These are phyloP conservation scores for Schizochytrium sp. DNA, from an alignment of 108 stramenopile genomes.

Conservation along the genomic window DNA sequence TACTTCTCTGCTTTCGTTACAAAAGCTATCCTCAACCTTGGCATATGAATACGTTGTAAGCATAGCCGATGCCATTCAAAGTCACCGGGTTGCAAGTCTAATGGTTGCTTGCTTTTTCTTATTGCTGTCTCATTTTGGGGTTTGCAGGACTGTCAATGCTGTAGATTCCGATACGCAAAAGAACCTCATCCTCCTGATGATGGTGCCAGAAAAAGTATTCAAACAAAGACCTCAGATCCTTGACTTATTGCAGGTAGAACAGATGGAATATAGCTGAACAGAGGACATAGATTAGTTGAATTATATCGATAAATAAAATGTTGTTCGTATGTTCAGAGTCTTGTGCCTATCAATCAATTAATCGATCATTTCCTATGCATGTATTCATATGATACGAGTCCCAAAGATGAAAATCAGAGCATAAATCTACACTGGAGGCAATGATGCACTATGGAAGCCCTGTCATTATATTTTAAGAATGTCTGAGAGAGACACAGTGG, in stretches of 20 bases:
- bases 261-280: background rate
- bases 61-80: background rate
- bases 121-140: background rate
- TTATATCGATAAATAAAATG: too few species aligned
- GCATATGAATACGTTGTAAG: background rate
- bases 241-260: slow-evolving; percentile 24
- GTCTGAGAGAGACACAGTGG: too few species aligned
- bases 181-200: slow-evolving; percentile 49
- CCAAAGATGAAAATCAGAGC: too few species aligned
- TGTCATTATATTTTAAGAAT: too few species aligned
- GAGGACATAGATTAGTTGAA: background rate
- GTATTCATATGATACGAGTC: too few species aligned
- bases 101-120: background rate
- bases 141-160: background rate
- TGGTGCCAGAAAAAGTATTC: slow-evolving; percentile 50
- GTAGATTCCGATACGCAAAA: slow-evolving; percentile 48
- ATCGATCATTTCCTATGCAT: too few species aligned
- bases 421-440: too few species aligned
- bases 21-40: background rate
- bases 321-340: too few species aligned
- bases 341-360: too few species aligned
- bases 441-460: too few species aligned
- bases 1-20: background rate
- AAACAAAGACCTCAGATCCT: slow-evolving; percentile 50
- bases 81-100: background rate